phyloP scores from a whole-genome alignment of 352 stramenopile species.

The Halophytophthora batemanensis region DNA sequence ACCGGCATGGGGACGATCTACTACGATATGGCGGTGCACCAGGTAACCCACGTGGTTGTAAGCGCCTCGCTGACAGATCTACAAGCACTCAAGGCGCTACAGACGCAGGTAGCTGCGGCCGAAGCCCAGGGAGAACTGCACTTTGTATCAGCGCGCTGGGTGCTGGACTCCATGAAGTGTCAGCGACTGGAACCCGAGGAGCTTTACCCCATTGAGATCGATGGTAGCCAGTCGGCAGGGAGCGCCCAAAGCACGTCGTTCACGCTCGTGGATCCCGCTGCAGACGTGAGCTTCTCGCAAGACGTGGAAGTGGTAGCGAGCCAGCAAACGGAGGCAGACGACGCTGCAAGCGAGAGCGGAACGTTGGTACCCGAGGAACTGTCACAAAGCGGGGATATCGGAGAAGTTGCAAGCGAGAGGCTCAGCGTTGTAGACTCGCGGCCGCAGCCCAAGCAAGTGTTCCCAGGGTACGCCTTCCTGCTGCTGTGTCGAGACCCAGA shows the following conservation, averaged over 20 bases:
- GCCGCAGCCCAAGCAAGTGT: slow-evolving; percentile 14
- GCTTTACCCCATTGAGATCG: slow-evolving; percentile 62
- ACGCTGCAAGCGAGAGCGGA: slow-evolving; percentile 4
- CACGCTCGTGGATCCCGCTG: background rate
- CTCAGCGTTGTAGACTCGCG: background rate
- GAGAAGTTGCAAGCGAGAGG: slow-evolving; percentile 3
- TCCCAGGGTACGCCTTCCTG: slow-evolving; percentile 53
- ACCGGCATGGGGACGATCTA: slow-evolving; percentile 73
- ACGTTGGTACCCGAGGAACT: slow-evolving; percentile 17
- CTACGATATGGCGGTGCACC: slow-evolving; percentile 43
- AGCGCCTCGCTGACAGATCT: slow-evolving; percentile 44
- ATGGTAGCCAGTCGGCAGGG: slow-evolving; percentile 18
- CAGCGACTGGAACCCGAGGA: slow-evolving; percentile 51
- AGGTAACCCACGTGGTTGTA: slow-evolving; percentile 72
- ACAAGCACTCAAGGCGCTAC: slow-evolving; percentile 27
- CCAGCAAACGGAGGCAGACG: slow-evolving; percentile 1
- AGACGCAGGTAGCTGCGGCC: slow-evolving; percentile 22
- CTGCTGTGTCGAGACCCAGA: slow-evolving; percentile 52
- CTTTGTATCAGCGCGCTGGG: slow-evolving; percentile 63
- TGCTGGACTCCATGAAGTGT: slow-evolving; percentile 61
- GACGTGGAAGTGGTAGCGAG: background rate
- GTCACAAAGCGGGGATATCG: slow-evolving; percentile 11
- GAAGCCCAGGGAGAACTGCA: slow-evolving; percentile 31
- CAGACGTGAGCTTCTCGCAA: background rate
- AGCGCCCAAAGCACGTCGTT: background rate